Percentiles rank a stretch among this genome's conserved stretches.
Evolutionary conservation across 2,329 filamentous ascomycete genomes (phyloP).

Genomic region (Dothiorella sarmentorum): DNA sequence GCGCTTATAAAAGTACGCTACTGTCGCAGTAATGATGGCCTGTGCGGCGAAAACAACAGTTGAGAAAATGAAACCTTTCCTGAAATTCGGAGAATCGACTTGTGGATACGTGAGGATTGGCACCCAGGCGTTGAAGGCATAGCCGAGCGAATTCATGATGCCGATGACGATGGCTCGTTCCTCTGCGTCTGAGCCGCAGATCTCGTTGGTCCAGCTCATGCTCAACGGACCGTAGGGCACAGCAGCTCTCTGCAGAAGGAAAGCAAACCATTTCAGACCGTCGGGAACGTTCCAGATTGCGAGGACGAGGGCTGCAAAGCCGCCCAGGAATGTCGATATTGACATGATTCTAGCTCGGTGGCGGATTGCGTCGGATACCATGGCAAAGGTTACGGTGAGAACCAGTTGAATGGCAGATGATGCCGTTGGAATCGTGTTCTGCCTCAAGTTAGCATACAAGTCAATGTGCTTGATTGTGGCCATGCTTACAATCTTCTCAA

Average conservation of each 20-base stretch:
- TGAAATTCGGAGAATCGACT: constrained; percentile 19
- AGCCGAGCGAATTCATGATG: constrained; percentile 35
- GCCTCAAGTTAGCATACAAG: neutral
- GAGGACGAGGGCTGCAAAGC: constrained; percentile 27
- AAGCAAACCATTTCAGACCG: constrained; percentile 33
- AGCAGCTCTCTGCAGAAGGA: constrained; percentile 29
- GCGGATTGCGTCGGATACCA: constrained; percentile 23
- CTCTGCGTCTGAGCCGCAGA: constrained; percentile 32
- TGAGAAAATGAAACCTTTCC: too few species aligned
- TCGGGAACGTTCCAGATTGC: constrained; percentile 32
- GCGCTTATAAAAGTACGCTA: too few species aligned
- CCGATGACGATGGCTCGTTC: constrained; percentile 33
- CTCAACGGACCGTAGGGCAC: constrained; percentile 33
- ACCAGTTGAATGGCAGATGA: constrained; percentile 24
- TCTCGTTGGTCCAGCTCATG: constrained; percentile 35
- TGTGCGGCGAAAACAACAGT: too few species aligned
- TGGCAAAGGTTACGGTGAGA: constrained; percentile 22
- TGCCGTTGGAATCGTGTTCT: constrained; percentile 25
- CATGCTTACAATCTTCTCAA: constrained; percentile 22
- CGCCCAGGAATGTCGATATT: constrained; percentile 21
- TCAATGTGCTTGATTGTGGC: neutral
- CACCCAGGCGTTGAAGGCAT: constrained; percentile 31
- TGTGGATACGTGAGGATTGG: constrained; percentile 36
- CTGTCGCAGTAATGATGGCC: too few species aligned
- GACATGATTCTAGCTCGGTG: constrained; percentile 23